Percentiles rank a stretch among this genome's conserved stretches.
phyloP scores from a whole-genome alignment of 768 basidiomycete genomes.

The Mycena filopes region DNA sequence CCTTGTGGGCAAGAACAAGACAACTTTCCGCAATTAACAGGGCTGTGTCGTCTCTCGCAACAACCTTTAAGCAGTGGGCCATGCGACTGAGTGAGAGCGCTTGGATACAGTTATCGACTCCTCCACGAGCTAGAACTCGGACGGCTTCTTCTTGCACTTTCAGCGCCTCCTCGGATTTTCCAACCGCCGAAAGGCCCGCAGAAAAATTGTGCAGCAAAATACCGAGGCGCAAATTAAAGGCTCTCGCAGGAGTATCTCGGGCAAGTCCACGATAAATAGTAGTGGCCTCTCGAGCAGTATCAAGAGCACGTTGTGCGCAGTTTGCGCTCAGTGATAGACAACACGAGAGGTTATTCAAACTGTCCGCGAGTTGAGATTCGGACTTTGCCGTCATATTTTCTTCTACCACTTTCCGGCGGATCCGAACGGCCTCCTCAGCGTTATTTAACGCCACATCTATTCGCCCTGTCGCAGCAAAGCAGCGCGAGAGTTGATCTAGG shows the following conservation, averaged over 20 bases:
- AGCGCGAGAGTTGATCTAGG: constrained; percentile 23
- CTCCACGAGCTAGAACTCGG: background rate
- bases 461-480: constrained; percentile 11
- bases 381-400: constrained; percentile 3
- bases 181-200: constrained; percentile 14
- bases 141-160: constrained; percentile 26
- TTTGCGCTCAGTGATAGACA: constrained; percentile 6
- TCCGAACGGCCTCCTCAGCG: constrained; percentile 26
- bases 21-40: constrained; percentile 10
- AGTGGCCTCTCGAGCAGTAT: constrained; percentile 23
- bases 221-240: constrained; percentile 19
- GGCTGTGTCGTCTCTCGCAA: constrained; percentile 11
- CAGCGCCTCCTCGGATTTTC: constrained; percentile 26
- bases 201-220: constrained; percentile 31
- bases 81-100: constrained; percentile 25
- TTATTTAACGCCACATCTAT: constrained; percentile 4
- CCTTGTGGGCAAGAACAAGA: constrained; percentile 6
- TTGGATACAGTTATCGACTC: constrained; percentile 10
- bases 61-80: constrained; percentile 18
- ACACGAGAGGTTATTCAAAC: constrained; percentile 22
- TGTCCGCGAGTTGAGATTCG: constrained; percentile 22
- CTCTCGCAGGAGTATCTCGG: background rate
- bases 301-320: constrained; percentile 13
- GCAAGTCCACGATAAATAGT: constrained; percentile 29
- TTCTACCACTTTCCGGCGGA: constrained; percentile 17